Evolutionary conservation across 2,329 filamentous ascomycete species (phyloP).

Genomic region (Chaetothyriales sp.): DNA sequence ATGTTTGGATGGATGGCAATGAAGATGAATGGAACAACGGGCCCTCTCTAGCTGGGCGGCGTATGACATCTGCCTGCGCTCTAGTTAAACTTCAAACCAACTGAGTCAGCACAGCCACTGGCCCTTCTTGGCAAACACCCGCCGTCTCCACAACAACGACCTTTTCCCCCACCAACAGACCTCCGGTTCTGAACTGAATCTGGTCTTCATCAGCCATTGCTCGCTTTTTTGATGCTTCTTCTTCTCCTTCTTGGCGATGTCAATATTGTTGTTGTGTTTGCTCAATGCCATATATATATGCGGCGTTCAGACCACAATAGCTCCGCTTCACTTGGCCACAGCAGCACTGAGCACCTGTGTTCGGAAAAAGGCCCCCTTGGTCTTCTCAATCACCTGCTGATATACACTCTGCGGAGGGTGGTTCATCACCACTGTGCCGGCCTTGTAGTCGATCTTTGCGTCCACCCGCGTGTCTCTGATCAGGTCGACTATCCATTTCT

Average conservation of each 20-base stretch:
- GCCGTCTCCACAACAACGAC: neutral
- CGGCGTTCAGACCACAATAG: too few species aligned
- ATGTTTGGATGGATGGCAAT: neutral
- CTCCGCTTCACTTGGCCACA: constrained; percentile 32
- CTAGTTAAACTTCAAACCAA: neutral
- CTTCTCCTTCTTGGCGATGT: too few species aligned
- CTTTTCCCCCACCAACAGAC: too few species aligned
- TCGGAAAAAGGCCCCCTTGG: constrained; percentile 96
- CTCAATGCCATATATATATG: too few species aligned
- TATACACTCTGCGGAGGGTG: constrained; percentile 97
- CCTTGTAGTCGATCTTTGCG: constrained; percentile 98
- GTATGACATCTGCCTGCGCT: neutral
- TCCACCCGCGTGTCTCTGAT: constrained; percentile 95
- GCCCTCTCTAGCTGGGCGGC: too few species aligned
- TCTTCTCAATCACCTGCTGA: constrained; percentile 97
- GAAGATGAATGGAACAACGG: neutral
- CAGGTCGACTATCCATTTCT: constrained; percentile 99
- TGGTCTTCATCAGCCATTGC: too few species aligned
- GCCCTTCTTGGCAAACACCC: neutral
- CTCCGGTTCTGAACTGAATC: too few species aligned
- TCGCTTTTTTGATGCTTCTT: too few species aligned
- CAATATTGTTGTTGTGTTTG: too few species aligned
- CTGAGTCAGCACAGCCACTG: neutral
- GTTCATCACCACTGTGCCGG: constrained; percentile 98
- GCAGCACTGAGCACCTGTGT: constrained; percentile 72